Evolutionary conservation across 495 filamentous ascomycete species (phyloP).

Genomic region (Neurospora sp.): DNA sequence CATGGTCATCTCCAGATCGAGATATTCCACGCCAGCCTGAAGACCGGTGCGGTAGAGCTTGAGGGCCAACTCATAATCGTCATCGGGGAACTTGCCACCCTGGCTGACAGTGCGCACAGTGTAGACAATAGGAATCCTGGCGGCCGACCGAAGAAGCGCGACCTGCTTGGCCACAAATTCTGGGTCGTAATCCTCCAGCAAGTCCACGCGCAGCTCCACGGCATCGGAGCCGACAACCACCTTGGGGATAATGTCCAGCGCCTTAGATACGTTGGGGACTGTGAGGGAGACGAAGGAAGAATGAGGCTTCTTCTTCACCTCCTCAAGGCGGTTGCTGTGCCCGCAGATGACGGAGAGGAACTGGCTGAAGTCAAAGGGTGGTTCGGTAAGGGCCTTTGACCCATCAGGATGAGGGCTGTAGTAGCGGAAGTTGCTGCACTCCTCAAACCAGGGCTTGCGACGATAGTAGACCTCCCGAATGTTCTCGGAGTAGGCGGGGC

Average conservation of each 20-base stretch:
- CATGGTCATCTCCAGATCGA: conserved; percentile 88
- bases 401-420: conserved; percentile 61
- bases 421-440: conserved; percentile 94
- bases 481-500: conserved; percentile 89
- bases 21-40: conserved; percentile 76
- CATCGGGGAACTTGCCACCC: conserved; percentile 81
- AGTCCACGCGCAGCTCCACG: conserved; percentile 86
- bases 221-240: conserved; percentile 83
- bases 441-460: conserved; percentile 80
- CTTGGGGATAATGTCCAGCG: conserved; percentile 53
- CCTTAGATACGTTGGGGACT: conserved; percentile 57
- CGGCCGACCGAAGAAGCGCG: conserved; percentile 62
- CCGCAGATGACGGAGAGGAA: conserved; percentile 71
- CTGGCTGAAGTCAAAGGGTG: conserved; percentile 66
- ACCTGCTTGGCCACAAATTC: conserved; percentile 79
- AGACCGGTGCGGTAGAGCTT: conserved; percentile 69
- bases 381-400: conserved; percentile 46
- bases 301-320: conserved; percentile 58
- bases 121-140: conserved; percentile 85
- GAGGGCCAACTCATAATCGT: conserved; percentile 55
- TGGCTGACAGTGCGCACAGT: conserved; percentile 80
- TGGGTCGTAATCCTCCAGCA: conserved; percentile 64
- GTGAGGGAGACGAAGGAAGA: conserved; percentile 94
- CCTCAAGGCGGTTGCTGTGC: conserved; percentile 50
- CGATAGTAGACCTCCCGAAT: conserved; percentile 89